Conservation (phyloP, 2,329 filamentous ascomycete genomes). For the Calonectria multiphialidica region DNA sequence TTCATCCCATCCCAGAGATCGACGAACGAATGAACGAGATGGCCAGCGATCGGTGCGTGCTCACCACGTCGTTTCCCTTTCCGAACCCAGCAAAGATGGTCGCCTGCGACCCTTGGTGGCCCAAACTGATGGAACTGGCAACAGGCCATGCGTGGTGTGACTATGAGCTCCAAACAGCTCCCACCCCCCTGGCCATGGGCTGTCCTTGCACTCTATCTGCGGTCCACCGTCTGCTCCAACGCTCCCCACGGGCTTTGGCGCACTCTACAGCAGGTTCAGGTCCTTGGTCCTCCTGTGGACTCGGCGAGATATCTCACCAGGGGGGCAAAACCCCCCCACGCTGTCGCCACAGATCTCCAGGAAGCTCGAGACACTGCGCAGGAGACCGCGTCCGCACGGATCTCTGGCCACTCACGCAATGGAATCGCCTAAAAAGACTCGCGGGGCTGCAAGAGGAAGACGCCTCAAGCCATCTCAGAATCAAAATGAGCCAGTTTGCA, state of each 20-base stretch:
- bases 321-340: conserved; percentile 31
- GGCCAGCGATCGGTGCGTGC: conserved; percentile 39
- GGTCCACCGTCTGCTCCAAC: conserved; percentile 33
- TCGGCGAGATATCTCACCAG: conserved; percentile 32
- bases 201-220: conserved; percentile 31
- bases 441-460: conserved; percentile 18
- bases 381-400: conserved; percentile 4
- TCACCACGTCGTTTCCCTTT: conserved; percentile 31
- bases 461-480: conserved; percentile 18
- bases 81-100: conserved; percentile 40
- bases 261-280: neutral
- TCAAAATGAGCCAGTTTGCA: conserved; percentile 26
- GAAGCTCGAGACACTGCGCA: conserved; percentile 17
- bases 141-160: conserved; percentile 46
- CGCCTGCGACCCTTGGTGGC: conserved; percentile 34
- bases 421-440: neutral
- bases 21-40: conserved; percentile 39
- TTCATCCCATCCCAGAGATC: conserved; percentile 35
- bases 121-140: conserved; percentile 42
- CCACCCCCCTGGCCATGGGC: conserved; percentile 36
- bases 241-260: conserved; percentile 31
- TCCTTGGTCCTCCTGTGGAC: conserved; percentile 5
- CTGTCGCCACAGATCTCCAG: conserved; percentile 12
- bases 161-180: conserved; percentile 38
- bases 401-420: conserved; percentile 8